Base-by-base conservation (phyloP, 2,329 filamentous ascomycete genomes). In the Fusarium solani-melongenae region DNA sequence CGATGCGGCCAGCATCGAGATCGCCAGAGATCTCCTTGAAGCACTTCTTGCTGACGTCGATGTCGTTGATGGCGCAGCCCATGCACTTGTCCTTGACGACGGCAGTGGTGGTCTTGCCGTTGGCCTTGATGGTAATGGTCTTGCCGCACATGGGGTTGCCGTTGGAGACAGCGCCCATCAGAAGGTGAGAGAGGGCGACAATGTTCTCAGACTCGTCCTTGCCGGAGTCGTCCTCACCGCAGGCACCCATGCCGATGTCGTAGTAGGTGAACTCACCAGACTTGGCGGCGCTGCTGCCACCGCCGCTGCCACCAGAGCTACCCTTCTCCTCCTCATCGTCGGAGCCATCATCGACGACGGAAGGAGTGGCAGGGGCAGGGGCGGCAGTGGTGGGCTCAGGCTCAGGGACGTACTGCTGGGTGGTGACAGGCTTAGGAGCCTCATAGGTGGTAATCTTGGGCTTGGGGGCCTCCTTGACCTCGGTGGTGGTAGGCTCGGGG, bases 181-280 rank as follows among this genome's bases (percentile, higher is more conserved):
- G 83, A 6, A 77, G 83, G 46, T 86, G 76, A 22, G 92, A 89
- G 62, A 97, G 85, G 68, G 94, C 94, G 66, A 96, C 90, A 68
- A 94, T 90, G 79, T 89, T 85, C 22, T 91, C 86, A 5, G 79
- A 81, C 27, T 79, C 64, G 77, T 92, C 90, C 72, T 82, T 79
- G 77, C 90, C 90, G 55, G 85, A 79, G 83, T 91, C 91, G 74
- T 90, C 88, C 39, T 81, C 82, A 62, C 93, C 93, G 79, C 94
- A 96, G 24, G 92, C 83, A 67, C 92, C 92, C 10, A 92, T 79
- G 46, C 92, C 94, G 56, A 92, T 85, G 44, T 86, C 83, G 84
- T 93, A 97, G 86, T 90, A 95, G 67, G 94, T 96, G 74, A 94
- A 87, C 58, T 95, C 89, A 70, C 93, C 94, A 0, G 79, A 78